Conservation (phyloP, 73 alveolate genomes). For the Breviolum minutum region DNA sequence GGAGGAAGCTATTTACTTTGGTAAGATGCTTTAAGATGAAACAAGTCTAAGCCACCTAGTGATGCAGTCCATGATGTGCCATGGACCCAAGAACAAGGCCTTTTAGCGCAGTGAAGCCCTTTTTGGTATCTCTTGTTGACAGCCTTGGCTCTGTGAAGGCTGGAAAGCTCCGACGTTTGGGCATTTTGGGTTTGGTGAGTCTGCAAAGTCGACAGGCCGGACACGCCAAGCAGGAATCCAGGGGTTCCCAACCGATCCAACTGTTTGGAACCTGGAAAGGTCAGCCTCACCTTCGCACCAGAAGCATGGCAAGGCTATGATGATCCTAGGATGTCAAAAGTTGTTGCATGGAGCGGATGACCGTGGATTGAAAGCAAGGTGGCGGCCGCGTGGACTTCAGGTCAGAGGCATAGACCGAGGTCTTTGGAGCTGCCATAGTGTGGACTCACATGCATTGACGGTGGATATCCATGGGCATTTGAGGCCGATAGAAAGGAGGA, state of each 20-base stretch:
- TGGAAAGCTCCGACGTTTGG: slow-evolving; percentile 1
- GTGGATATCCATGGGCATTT: not conserved
- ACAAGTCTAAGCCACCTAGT: not conserved
- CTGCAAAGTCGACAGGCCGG: slow-evolving; percentile 28
- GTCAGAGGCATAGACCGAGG: not conserved
- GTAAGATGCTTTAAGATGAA: no score
- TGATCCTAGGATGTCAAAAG: no score
- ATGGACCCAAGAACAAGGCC: slow-evolving; percentile 17
- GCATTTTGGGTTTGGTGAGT: slow-evolving; percentile 26
- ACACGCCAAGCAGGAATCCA: no score
- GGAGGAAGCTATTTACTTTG: no score
- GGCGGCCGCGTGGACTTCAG: slow-evolving; percentile 1
- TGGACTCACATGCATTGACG: no score
- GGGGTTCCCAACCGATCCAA: no score
- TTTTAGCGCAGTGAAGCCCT: not conserved
- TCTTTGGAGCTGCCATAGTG: no score
- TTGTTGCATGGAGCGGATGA: not conserved
- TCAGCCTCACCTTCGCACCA: slow-evolving; percentile 3
- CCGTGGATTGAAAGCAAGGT: not conserved
- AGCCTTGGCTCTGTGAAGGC: not conserved
- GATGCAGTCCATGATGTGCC: slow-evolving; percentile 25
- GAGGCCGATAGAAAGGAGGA: slow-evolving; percentile 7
- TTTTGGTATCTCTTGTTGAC: not conserved
- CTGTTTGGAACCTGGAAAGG: no score
- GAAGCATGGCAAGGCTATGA: slow-evolving; percentile 27